Base-by-base conservation (phyloP, 2,329 filamentous ascomycete species). In the Orbilia quercus region DNA sequence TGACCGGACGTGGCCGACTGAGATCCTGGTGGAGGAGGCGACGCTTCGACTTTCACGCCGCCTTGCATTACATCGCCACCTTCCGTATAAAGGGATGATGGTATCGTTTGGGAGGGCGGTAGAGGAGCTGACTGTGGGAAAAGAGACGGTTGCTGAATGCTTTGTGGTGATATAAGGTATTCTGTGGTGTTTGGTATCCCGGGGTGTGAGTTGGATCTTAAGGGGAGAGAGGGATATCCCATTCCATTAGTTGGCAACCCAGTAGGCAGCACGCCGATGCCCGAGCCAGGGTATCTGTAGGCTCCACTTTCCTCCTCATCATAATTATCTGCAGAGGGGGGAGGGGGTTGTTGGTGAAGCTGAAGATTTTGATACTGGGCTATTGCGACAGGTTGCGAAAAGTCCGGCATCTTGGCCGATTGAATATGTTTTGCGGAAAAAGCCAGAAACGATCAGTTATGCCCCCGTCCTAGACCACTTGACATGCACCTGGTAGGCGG, bases 171-270 rank as follows among this genome's bases (percentile, higher is more conserved):
- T 65, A 72, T 72, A 44, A 72, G 45, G 60, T 72, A 72, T 59
- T 72, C 67, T 50, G 67, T 65, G 51, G 59, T 65, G 62, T 55
- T 72, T 64, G 51, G 59, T 20, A 72, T 53, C 14, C 67, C 62
- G 44, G 67, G 59, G 60, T 72, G 67, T 47, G 67, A 72, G 67
- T 72, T 72, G 53, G 67, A 72, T 65, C 67, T 72, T 72, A 72
- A 72, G 47, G 67, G 67, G 67, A 72, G 67, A 34, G 58, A 64
- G 36, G 59, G 59, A 59, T 65, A 72, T 58, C 67, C 67, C 67
- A 72, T 72, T 57, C 67, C 66, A 59, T 72, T 72, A 40, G 62
- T 44, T 44, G 66, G 66, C 47, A 72, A 53, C n/a, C 66, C 59
- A 34, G 66, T 59, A 65, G 67, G 67, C 67, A 72, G 60, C 42